Evolutionary conservation across 345 rosid species (phyloP).

Genomic region (Euphorbia tirucalli): DNA sequence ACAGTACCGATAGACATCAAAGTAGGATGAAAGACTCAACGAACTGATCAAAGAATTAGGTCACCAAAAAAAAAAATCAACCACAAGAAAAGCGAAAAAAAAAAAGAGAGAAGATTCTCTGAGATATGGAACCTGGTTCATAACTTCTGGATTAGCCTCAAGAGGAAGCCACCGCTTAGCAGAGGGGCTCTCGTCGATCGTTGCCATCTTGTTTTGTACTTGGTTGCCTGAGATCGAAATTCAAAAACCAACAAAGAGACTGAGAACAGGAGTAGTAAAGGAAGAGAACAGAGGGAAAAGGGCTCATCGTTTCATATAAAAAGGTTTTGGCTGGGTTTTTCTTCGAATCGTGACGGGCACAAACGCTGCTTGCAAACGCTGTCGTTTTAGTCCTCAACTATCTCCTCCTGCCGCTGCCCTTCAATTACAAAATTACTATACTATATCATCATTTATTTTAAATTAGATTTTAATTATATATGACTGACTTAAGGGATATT

Average conservation of each 20-base stretch:
- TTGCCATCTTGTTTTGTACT: constrained; percentile 47
- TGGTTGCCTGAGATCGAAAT: background rate
- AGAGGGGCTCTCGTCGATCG: constrained; percentile 45
- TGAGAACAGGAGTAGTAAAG: background rate
- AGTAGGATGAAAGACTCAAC: background rate
- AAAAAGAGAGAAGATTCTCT: background rate
- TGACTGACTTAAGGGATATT: too few relatives aligned
- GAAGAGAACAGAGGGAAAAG: background rate
- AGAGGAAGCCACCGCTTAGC: constrained; percentile 97
- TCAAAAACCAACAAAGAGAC: background rate
- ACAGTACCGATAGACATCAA: background rate
- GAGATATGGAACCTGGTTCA: constrained; percentile 71
- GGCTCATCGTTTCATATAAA: background rate
- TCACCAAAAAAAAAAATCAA: background rate
- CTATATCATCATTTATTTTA: too few relatives aligned
- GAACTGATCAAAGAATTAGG: background rate
- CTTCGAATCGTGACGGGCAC: background rate
- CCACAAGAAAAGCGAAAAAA: background rate
- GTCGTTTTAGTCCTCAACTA: background rate
- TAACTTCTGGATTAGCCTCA: constrained; percentile 94
- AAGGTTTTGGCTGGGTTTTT: constrained; percentile 8
- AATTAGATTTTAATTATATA: too few relatives aligned
- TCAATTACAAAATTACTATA: too few relatives aligned
- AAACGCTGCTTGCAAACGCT: background rate
- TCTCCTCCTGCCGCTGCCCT: too few relatives aligned